These are phyloP conservation scores for Symbiotaphrina buchneri DNA, from an alignment of 495 filamentous ascomycete species.

Conservation along the genomic window DNA sequence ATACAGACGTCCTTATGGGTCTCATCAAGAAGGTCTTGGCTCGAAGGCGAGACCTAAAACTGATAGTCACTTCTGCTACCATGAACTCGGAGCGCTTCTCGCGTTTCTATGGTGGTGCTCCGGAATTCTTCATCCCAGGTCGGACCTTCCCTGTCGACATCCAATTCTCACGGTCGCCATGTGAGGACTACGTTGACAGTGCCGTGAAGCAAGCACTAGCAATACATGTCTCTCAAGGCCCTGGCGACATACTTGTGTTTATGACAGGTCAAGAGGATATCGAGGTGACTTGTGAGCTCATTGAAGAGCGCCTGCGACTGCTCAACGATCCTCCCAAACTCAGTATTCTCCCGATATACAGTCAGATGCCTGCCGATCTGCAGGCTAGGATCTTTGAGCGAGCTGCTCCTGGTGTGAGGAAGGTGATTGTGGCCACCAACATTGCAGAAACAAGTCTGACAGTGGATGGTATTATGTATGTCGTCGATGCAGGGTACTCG, in stretches of 20 bases:
- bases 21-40: conserved; percentile 93
- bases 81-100: conserved; percentile 98
- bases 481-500: conserved; percentile 87
- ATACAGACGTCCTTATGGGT: conserved; percentile 95
- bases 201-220: conserved; percentile 91
- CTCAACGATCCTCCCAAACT: conserved; percentile 91
- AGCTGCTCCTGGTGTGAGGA: conserved; percentile 73
- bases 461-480: conserved; percentile 98
- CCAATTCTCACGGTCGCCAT: conserved; percentile 85
- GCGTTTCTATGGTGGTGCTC: conserved; percentile 91
- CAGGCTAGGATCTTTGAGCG: conserved; percentile 95
- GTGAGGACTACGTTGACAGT: conserved; percentile 93
- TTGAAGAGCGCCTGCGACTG: conserved; percentile 71
- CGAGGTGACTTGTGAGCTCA: conserved; percentile 81
- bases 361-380: conserved; percentile 95
- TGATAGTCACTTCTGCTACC: conserved; percentile 95
- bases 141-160: conserved; percentile 94
- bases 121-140: conserved; percentile 91
- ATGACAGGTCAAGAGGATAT: conserved; percentile 99
- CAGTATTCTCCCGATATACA: conserved; percentile 93
- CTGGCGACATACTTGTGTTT: conserved; percentile 91
- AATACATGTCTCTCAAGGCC: conserved; percentile 86
- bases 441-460: conserved; percentile 97
- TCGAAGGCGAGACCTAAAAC: conserved; percentile 71
- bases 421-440: conserved; percentile 96